Evolutionary conservation across 306 rosid species (phyloP).

Genomic region (Gynostemma pentaphyllum): DNA sequence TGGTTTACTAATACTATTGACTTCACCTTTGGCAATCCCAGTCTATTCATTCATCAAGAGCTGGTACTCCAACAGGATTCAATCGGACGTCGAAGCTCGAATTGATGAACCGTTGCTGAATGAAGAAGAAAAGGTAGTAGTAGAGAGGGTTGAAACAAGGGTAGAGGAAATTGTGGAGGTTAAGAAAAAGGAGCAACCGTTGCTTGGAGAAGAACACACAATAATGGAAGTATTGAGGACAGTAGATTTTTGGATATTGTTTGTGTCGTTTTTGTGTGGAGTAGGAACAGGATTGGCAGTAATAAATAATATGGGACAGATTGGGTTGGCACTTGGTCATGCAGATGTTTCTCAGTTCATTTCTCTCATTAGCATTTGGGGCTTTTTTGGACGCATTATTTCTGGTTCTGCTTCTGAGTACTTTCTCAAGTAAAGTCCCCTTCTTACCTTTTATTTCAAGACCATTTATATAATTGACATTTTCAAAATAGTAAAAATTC

Average conservation of each 20-base stretch:
- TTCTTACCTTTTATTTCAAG: background rate
- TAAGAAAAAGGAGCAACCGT: slow-evolving; percentile 20
- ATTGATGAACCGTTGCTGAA: slow-evolving; percentile 29
- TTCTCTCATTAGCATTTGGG: slow-evolving; percentile 63
- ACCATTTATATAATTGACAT: no score
- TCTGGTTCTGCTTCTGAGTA: slow-evolving; percentile 61
- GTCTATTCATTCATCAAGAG: slow-evolving; percentile 23
- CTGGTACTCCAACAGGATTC: slow-evolving; percentile 4
- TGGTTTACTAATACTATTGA: slow-evolving; percentile 38
- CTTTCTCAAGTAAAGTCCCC: slow-evolving; percentile 51
- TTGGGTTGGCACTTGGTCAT: slow-evolving; percentile 77
- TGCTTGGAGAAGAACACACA: slow-evolving; percentile 85
- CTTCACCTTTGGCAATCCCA: slow-evolving; percentile 51
- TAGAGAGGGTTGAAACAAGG: background rate
- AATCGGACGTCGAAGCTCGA: slow-evolving; percentile 29
- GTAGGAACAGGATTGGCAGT: slow-evolving; percentile 91
- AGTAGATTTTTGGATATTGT: slow-evolving; percentile 79
- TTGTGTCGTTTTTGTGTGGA: slow-evolving; percentile 74
- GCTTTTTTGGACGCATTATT: slow-evolving; percentile 65
- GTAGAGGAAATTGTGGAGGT: background rate
- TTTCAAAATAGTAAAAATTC: no score
- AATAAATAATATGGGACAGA: slow-evolving; percentile 87
- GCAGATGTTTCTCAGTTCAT: slow-evolving; percentile 68
- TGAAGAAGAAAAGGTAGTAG: background rate
- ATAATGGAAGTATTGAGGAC: slow-evolving; percentile 37